Evolutionary conservation across 192 early-diverging fungal species (phyloP).

Genomic region (Borealophlyctis nickersoniae): DNA sequence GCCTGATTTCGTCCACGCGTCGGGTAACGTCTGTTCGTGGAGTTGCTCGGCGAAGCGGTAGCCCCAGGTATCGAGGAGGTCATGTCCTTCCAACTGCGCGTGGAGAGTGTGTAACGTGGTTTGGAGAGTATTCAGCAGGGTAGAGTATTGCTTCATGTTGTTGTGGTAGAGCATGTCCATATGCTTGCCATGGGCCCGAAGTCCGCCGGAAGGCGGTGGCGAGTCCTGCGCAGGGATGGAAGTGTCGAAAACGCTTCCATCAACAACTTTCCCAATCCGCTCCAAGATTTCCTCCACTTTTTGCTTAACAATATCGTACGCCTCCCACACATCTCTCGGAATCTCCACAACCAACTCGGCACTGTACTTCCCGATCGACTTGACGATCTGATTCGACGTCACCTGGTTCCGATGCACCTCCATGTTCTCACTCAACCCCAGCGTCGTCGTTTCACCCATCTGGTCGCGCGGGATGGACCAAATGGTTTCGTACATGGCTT

Average conservation of each 20-base stretch:
- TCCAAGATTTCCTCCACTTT: not conserved
- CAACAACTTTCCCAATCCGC: not conserved
- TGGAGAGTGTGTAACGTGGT: not conserved
- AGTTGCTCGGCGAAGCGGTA: not conserved
- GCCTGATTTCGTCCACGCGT: not conserved
- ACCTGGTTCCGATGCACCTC: not conserved
- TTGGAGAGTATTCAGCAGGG: not conserved
- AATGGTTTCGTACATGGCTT: not conserved
- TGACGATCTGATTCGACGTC: not conserved
- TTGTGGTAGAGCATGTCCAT: not conserved
- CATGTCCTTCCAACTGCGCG: not conserved
- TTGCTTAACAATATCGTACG: not conserved
- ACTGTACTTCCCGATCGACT: not conserved
- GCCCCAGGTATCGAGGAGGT: not conserved
- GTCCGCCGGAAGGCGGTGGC: no score
- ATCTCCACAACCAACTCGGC: not conserved
- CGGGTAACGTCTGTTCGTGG: not conserved
- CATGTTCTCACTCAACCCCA: constrained; percentile 5
- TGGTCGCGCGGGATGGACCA: not conserved
- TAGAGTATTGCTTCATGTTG: not conserved
- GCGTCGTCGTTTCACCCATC: not conserved
- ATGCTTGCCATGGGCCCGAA: not conserved
- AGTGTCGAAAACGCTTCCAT: not conserved
- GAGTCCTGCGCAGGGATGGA: not conserved
- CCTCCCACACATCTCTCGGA: not conserved